Evolutionary conservation across 306 rosid species (phyloP).

Genomic region (Acacia crassicarpa): DNA sequence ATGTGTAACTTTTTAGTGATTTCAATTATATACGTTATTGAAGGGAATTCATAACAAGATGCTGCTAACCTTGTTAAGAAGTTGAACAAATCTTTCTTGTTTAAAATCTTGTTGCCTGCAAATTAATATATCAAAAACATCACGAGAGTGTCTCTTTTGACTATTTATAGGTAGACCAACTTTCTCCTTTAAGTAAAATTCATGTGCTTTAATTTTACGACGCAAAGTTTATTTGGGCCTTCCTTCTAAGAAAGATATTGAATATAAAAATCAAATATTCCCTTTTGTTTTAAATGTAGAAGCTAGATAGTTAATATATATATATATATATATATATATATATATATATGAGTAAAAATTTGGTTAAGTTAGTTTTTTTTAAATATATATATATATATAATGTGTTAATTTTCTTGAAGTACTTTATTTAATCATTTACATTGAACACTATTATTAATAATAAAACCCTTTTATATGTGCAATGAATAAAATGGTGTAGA

Average conservation of each 20-base stretch:
- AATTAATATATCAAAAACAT: neutral
- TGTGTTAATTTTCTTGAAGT: too few species aligned
- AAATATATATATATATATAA: too few species aligned
- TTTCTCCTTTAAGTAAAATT: neutral
- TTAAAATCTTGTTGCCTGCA: neutral
- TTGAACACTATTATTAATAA: too few species aligned
- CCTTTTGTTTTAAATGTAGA: too few species aligned
- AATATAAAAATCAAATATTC: constrained; percentile 11
- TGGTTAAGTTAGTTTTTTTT: too few species aligned
- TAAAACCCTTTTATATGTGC: too few species aligned
- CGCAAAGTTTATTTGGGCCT: constrained; percentile 9
- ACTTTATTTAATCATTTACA: too few species aligned
- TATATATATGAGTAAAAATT: too few species aligned
- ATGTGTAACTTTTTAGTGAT: neutral
- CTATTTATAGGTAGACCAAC: neutral
- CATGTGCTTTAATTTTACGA: constrained; percentile 7
- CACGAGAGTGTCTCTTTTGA: neutral
- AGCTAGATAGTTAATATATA: too few species aligned
- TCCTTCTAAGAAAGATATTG: constrained; percentile 47
- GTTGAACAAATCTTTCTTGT: constrained; percentile 2
- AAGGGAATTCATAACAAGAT: neutral
- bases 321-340: too few species aligned
- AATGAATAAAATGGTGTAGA: too few species aligned
- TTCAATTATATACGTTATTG: neutral
- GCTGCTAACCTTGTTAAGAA: neutral